Evolutionary conservation across 202 grass and related monocot species (phyloP), one percentile per base, ranked within the genome.

Genomic region (Carex arenaria): DNA sequence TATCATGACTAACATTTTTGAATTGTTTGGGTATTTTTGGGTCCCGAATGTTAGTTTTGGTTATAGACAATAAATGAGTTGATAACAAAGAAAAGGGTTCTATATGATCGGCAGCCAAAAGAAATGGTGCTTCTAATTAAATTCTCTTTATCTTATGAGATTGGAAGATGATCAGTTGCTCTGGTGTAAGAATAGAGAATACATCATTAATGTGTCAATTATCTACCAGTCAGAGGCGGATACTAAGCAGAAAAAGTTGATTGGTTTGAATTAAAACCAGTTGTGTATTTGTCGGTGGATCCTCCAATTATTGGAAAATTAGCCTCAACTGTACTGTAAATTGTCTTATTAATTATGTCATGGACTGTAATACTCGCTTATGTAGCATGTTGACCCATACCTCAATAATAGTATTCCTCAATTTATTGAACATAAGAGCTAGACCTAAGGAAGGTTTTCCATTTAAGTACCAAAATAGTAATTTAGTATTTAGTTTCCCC

Each of bases 301-400:
- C 63, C 40, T 82, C 63, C 63, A 82, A 69, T 82, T 66, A 30
- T 62, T 81, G 36, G 19, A 81, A 66, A 66, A 49, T 66, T 56
- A 57, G 63, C 18, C 11, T 52, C 73, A 52, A 82, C 1, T 69
- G 23, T 69, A 82, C 49, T 76, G 49, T 56, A 56, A 56, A 55
- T 76, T 76, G 72, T 76, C 72, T 76, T 76, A 56, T 54, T 74
- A 53, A 56, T 54, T 74, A 53, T 76, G 52, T 74, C 12, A 51
- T 53, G 30, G 45, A 13, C 22, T 49, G 4, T 31, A 53, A 51
- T 52, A 31, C 13, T 54, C 47, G 18, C 2, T 54, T 45, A 13
- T 75, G 23, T 75, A 18, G 5, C 72, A 78, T 78, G 26, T 78
- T 59, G 9, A 36, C 49, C 28, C 73, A 78, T 78, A 78, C 51